These are phyloP conservation scores for Aurinia saxatilis DNA, from an alignment of 345 rosid species.

Conservation along the genomic window DNA sequence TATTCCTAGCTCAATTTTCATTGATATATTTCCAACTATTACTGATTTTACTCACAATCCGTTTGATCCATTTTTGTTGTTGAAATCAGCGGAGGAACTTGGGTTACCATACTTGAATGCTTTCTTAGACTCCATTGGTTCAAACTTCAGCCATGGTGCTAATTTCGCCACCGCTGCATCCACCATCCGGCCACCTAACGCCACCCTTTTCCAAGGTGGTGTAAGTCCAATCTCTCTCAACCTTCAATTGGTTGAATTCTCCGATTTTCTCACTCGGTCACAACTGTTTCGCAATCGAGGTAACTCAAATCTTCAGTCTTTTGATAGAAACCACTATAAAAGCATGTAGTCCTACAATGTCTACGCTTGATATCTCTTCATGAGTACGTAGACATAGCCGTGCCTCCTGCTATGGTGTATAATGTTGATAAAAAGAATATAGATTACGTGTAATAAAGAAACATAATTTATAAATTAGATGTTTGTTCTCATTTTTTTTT, in stretches of 20 bases:
- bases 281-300: conserved; percentile 39
- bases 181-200: conserved; percentile 52
- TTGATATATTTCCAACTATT: not conserved
- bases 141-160: conserved; percentile 77
- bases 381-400: too few species aligned
- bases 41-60: not conserved
- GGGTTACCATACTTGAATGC: conserved; percentile 51
- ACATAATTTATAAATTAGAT: too few species aligned
- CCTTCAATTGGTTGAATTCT: conserved; percentile 56
- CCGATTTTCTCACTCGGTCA: conserved; percentile 42
- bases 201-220: conserved; percentile 52
- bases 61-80: not conserved
- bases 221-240: conserved; percentile 62
- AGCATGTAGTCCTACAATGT: too few species aligned
- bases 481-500: too few species aligned
- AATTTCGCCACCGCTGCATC: conserved; percentile 82
- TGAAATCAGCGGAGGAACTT: conserved; percentile 39
- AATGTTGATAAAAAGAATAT: too few species aligned
- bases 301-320: conserved; percentile 13
- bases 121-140: conserved; percentile 52
- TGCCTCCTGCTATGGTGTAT: too few species aligned
- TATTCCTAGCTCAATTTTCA: not conserved
- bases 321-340: too few species aligned
- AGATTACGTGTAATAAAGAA: too few species aligned
- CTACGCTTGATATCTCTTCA: too few species aligned